Percentiles rank a stretch among this genome's conserved stretches.
These are phyloP conservation scores for Tagetes erecta DNA, from an alignment of 129 eudicot genomes.

Conservation along the genomic window DNA sequence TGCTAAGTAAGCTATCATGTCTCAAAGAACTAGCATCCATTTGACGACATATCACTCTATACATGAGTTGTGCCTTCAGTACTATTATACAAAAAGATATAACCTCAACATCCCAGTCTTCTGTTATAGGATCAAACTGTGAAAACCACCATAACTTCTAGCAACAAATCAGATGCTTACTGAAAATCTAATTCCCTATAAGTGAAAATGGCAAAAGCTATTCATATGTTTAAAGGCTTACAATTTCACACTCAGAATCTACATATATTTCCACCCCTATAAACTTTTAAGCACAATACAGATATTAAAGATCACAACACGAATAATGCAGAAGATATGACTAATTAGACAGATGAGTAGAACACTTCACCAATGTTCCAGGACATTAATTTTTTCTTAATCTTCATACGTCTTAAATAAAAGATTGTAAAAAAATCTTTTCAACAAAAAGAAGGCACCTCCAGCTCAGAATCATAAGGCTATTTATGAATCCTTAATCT, in stretches of 20 bases:
- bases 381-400: background rate
- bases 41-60: background rate
- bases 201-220: background rate
- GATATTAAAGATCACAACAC: background rate
- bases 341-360: constrained; percentile 11
- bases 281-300: background rate
- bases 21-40: background rate
- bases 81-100: constrained; percentile 8
- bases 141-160: background rate
- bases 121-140: background rate
- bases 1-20: constrained; percentile 10
- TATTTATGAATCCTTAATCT: background rate
- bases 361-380: constrained; percentile 8
- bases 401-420: background rate
- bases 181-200: background rate
- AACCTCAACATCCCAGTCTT: constrained; percentile 4
- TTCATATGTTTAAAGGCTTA: background rate
- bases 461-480: background rate
- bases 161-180: background rate
- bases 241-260: background rate
- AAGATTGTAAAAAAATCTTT: constrained; percentile 4
- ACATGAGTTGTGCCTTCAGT: background rate
- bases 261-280: background rate
- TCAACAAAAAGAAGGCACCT: constrained; percentile 24
- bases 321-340: constrained; percentile 3